A percentile compares a stretch with the other conserved stretches of the same genome.
These are phyloP conservation scores for Jatropha podagrica DNA, from an alignment of 441 rosid genomes.

Conservation along the genomic window DNA sequence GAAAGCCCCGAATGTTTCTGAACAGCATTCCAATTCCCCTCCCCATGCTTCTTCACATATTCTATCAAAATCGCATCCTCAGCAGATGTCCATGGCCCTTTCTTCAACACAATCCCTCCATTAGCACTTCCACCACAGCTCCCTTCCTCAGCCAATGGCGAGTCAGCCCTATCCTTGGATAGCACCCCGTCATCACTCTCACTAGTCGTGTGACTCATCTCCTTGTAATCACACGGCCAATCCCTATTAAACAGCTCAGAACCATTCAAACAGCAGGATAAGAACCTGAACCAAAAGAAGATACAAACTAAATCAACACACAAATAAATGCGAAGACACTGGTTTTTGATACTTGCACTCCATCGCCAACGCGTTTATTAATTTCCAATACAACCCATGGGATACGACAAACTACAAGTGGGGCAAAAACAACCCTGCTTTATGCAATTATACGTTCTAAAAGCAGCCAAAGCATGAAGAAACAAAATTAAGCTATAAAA, in stretches of 20 bases:
- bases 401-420: slow-evolving; percentile 23
- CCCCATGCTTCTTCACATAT: slow-evolving; percentile 92
- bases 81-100: slow-evolving; percentile 98
- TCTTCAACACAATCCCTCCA: slow-evolving; percentile 61
- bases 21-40: slow-evolving; percentile 99
- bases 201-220: slow-evolving; percentile 63
- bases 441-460: slow-evolving; percentile 14
- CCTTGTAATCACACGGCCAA: slow-evolving; percentile 42
- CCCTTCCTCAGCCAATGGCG: slow-evolving; percentile 49
- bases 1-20: slow-evolving; percentile 88
- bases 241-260: slow-evolving; percentile 36
- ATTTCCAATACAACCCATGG: slow-evolving; percentile 15
- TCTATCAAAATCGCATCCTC: slow-evolving; percentile 90
- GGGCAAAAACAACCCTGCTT: slow-evolving; percentile 17
- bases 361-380: slow-evolving; percentile 25
- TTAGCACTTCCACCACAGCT: slow-evolving; percentile 44
- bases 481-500: slow-evolving; percentile 22
- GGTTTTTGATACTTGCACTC: slow-evolving; percentile 28
- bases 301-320: slow-evolving; percentile 20
- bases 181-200: slow-evolving; percentile 61
- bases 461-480: slow-evolving; percentile 14
- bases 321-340: slow-evolving; percentile 15
- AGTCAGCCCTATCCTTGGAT: slow-evolving; percentile 51
- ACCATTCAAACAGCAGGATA: slow-evolving; percentile 41
- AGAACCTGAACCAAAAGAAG: slow-evolving; percentile 38